Percentiles rank a stretch among this genome's conserved stretches.
Evolutionary conservation across 164 flowering plant species (phyloP).

Genomic region (Stephania japonica): DNA sequence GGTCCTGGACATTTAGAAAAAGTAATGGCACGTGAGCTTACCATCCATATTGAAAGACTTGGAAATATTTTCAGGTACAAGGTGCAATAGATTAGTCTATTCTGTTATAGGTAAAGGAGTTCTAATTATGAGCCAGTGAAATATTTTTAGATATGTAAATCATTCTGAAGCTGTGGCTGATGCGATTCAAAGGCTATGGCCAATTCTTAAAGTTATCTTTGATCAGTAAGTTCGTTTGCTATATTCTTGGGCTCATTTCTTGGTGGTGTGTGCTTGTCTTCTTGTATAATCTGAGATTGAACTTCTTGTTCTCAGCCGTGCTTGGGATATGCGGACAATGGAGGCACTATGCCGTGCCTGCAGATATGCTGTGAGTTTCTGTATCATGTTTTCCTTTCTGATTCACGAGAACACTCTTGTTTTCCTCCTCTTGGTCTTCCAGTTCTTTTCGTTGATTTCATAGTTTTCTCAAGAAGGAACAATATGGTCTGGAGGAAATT

Average conservation of each 20-base stretch:
- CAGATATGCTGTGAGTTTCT: slow-evolving; percentile 88
- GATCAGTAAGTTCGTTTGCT: slow-evolving; percentile 54
- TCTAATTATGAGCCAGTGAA: slow-evolving; percentile 11
- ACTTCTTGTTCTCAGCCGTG: slow-evolving; percentile 54
- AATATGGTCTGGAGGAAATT: too few species aligned
- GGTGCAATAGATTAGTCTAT: not conserved
- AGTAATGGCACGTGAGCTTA: slow-evolving; percentile 72
- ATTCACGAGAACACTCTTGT: too few species aligned
- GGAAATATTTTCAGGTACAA: slow-evolving; percentile 82
- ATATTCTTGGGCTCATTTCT: not conserved
- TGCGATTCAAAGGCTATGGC: slow-evolving; percentile 94
- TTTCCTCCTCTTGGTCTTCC: too few species aligned
- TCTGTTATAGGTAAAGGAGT: not conserved
- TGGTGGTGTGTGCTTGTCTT: not conserved
- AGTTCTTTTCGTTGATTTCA: too few species aligned
- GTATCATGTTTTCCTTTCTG: too few species aligned
- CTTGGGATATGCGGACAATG: slow-evolving; percentile 99
- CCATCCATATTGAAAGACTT: slow-evolving; percentile 87
- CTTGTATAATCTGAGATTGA: not conserved
- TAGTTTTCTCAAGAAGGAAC: too few species aligned
- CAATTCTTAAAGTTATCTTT: slow-evolving; percentile 84
- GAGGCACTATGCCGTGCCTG: slow-evolving; percentile 98
- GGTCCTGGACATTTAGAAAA: slow-evolving; percentile 64
- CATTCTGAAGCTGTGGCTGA: slow-evolving; percentile 98
- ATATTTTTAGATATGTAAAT: slow-evolving; percentile 63